phyloP scores from a whole-genome alignment of 2,329 filamentous ascomycete genomes.

The Huntiella savannae region DNA sequence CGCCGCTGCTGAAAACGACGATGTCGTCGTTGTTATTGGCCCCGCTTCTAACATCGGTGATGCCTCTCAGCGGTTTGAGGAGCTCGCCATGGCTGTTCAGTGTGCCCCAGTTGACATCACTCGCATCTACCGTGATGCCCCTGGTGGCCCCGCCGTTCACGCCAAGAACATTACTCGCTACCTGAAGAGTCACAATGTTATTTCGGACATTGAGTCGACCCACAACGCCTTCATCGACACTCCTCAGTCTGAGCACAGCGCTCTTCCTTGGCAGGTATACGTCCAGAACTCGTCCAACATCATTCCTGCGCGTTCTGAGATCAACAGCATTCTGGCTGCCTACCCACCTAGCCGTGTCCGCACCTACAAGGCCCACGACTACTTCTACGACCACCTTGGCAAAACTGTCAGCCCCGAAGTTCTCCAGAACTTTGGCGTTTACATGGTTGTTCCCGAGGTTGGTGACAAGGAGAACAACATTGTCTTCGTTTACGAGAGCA shows the following conservation, averaged over 20 bases:
- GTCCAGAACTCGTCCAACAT: conserved; percentile 70
- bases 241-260: conserved; percentile 47
- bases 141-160: conserved; percentile 54
- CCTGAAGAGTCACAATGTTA: conserved; percentile 60
- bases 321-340: conserved; percentile 52
- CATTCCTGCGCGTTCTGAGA: conserved; percentile 54
- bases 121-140: conserved; percentile 56
- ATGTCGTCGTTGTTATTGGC: conserved; percentile 70
- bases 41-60: conserved; percentile 52
- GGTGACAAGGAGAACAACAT: conserved; percentile 40
- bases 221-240: conserved; percentile 81
- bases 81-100: conserved; percentile 73
- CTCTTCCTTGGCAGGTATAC: conserved; percentile 73
- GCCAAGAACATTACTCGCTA: conserved; percentile 79
- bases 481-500: conserved; percentile 56
- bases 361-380: conserved; percentile 50
- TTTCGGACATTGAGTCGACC: conserved; percentile 60
- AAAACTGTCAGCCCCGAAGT: conserved; percentile 44
- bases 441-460: conserved; percentile 50
- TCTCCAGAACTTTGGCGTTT: conserved; percentile 51
- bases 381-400: conserved; percentile 57
- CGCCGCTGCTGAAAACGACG: conserved; percentile 58
- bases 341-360: conserved; percentile 56
- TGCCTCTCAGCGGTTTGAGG: conserved; percentile 69
- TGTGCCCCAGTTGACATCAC: conserved; percentile 68